Base-by-base conservation (phyloP, 2,329 filamentous ascomycete species). In the Arthrobotrys sinensis region DNA sequence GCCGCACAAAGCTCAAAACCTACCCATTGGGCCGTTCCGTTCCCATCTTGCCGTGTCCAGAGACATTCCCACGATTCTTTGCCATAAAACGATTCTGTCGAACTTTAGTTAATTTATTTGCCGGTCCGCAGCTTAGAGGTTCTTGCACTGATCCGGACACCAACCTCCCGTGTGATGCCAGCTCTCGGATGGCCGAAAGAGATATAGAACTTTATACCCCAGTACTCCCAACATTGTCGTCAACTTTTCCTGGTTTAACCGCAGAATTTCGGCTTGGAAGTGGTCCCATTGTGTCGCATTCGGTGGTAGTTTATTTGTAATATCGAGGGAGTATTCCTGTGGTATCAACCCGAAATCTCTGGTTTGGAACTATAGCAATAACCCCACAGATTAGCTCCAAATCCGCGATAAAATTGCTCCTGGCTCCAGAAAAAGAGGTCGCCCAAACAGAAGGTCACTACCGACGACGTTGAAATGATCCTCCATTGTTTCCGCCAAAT, bases 31-130 rank as follows among this genome's bases (percentile, higher is more conserved):
- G 52, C 63, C 16, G 75, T 78, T 57, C 75, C 75, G 45, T 78
- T 78, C n/a, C 75, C 75, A 32, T 78, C 75, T 43, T 78, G 75
- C 34, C 75, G 75, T 36, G 67, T 78, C 75, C 75, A 78, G 34
- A 63, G 45, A 48, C 75, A 78, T 14, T 67, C 67, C 75, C 75
- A 78, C 8, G 75, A 68, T 78, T 78, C 75, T 19, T 24, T 72
- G 38, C 75, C 75, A 52, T 78, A 78, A 50, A 68, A 78, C 6
- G 52, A 11, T 43, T 70, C 75, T 78, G 40, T 57, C 24, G 43
- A 65, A n/a, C 36, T 45, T 43, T 46, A 2, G 34, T 69, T 55
- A 52, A 16, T n/a, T 16, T 32, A 28, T 40, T 38, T 38, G 32
- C 24, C 43, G 50, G 28, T 32, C 38, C 19, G 4, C 19, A 36